phyloP scores from a whole-genome alignment of 2,329 filamentous ascomycete species.

The Fusarium pseudoanthophilum region DNA sequence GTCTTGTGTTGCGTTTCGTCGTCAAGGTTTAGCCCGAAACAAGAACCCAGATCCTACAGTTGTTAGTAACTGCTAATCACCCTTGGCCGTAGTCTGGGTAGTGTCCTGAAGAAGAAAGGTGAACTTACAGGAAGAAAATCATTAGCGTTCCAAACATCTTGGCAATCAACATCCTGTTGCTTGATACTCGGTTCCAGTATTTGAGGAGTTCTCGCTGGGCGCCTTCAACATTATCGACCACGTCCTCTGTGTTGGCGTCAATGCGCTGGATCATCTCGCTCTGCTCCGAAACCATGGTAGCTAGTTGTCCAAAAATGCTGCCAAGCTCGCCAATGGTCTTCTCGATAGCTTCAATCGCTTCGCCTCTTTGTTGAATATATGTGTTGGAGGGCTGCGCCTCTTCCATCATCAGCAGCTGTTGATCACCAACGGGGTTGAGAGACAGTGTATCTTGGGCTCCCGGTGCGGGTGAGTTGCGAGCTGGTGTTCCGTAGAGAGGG shows the following conservation, averaged over 20 bases:
- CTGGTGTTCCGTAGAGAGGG: constrained; percentile 85
- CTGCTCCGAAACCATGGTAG: constrained; percentile 97
- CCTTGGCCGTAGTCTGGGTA: background rate
- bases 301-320: constrained; percentile 89
- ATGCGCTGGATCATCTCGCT: constrained; percentile 98
- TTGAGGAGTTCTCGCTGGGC: constrained; percentile 95
- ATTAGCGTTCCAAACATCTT: constrained; percentile 85
- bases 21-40: constrained; percentile 49
- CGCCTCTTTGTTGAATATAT: constrained; percentile 92
- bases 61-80: constrained; percentile 15
- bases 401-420: constrained; percentile 91
- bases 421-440: constrained; percentile 81
- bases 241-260: constrained; percentile 96
- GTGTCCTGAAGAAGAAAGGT: background rate
- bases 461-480: constrained; percentile 72
- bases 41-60: constrained; percentile 53
- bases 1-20: constrained; percentile 2
- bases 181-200: constrained; percentile 94
- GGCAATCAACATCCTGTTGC: constrained; percentile 94
- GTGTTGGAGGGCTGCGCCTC: constrained; percentile 87
- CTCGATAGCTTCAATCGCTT: constrained; percentile 97
- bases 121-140: constrained; percentile 82
- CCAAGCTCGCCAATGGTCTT: constrained; percentile 93
- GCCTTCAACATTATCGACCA: constrained; percentile 98
- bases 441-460: constrained; percentile 80